Evolutionary conservation across 305 asterid genomes (phyloP).

Genomic region (Fraxinus baroniana): DNA sequence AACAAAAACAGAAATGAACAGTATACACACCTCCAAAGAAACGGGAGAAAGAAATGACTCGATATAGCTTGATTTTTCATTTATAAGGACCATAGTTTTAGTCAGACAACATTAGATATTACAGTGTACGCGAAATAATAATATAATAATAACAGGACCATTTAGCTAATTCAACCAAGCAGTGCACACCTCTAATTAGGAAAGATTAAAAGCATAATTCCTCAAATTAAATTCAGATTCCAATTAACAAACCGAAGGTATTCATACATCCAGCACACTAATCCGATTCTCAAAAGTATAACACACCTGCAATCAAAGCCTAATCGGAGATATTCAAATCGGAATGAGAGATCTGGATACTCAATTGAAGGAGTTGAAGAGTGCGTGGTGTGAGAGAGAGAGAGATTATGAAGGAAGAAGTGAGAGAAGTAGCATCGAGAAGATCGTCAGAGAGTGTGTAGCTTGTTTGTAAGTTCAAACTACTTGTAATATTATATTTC

Average conservation of each 20-base stretch:
- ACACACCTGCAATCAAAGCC: background rate
- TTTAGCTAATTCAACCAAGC: conserved; percentile 9
- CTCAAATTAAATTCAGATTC: conserved; percentile 4
- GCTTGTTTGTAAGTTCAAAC: conserved; percentile 11
- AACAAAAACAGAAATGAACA: background rate
- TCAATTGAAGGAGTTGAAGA: conserved; percentile 11
- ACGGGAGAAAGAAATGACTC: background rate
- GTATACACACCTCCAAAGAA: conserved; percentile 21
- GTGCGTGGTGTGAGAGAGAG: background rate
- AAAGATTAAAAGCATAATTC: conserved; percentile 7
- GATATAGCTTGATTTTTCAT: background rate
- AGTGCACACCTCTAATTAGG: background rate
- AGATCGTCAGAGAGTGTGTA: conserved; percentile 31
- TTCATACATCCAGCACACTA: conserved; percentile 19
- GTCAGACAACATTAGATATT: background rate
- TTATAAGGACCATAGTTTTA: background rate
- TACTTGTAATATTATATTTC: conserved; percentile 26
- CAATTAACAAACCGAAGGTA: conserved; percentile 14
- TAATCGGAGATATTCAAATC: background rate
- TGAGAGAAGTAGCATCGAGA: conserved; percentile 24
- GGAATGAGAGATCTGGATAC: conserved; percentile 14
- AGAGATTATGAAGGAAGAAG: conserved; percentile 21
- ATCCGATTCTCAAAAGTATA: conserved; percentile 4
- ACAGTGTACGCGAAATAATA: conserved; percentile 2
- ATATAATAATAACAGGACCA: background rate